Conservation (phyloP, 2,329 filamentous ascomycete species). For the Exserohilum rostratum region DNA sequence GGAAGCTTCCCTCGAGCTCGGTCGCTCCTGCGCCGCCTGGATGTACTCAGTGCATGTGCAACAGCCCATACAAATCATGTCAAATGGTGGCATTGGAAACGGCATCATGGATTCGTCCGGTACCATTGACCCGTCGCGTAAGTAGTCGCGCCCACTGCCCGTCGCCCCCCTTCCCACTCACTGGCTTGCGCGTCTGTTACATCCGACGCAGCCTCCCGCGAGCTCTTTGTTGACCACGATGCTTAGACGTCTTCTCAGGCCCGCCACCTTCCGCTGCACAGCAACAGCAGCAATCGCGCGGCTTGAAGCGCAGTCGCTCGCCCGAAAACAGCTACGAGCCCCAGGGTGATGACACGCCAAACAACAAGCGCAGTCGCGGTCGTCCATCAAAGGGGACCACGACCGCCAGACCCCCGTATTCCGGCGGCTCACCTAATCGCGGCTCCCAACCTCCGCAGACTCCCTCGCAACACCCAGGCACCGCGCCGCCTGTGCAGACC, state of each 20-base stretch:
- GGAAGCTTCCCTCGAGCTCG: slow-evolving; percentile 36
- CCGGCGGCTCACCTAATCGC: slow-evolving; percentile 60
- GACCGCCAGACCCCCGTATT: slow-evolving; percentile 40
- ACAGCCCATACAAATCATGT: slow-evolving; percentile 43
- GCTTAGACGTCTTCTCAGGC: slow-evolving; percentile 35
- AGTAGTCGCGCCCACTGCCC: slow-evolving; percentile 10
- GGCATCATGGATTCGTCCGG: slow-evolving; percentile 50
- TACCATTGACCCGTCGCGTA: slow-evolving; percentile 50
- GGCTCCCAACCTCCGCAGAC: slow-evolving; percentile 57
- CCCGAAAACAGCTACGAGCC: slow-evolving; percentile 48
- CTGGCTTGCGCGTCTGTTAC: slow-evolving; percentile 36
- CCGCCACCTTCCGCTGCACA: slow-evolving; percentile 39
- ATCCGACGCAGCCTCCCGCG: slow-evolving; percentile 37
- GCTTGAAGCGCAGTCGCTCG: slow-evolving; percentile 51
- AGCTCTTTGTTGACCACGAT: slow-evolving; percentile 30
- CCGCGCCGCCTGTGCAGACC: slow-evolving; percentile 57
- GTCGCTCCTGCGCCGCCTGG: slow-evolving; percentile 44
- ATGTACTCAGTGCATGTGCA: slow-evolving; percentile 50
- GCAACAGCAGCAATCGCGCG: slow-evolving; percentile 40
- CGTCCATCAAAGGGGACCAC: slow-evolving; percentile 65
- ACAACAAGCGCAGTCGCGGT: slow-evolving; percentile 50
- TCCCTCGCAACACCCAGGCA: slow-evolving; percentile 57
- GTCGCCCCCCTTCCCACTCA: not conserved
- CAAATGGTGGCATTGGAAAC: slow-evolving; percentile 49
- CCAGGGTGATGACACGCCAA: slow-evolving; percentile 34